These are phyloP conservation scores for Hymenoscyphus scutula DNA, from an alignment of 2,329 filamentous ascomycete genomes.

Conservation along the genomic window DNA sequence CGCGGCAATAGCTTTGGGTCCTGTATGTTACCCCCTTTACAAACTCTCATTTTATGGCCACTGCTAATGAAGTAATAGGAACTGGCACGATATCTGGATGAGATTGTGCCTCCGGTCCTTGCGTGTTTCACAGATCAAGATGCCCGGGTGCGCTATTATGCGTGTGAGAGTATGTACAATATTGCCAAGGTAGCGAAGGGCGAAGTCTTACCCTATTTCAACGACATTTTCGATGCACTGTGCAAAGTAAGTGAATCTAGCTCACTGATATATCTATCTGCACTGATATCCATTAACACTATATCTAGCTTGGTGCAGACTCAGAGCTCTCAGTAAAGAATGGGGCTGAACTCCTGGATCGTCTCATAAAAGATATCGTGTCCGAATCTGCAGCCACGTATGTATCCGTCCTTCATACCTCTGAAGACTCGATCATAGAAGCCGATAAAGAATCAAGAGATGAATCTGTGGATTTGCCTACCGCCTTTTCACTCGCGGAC, in stretches of 20 bases:
- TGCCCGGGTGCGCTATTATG: conserved; percentile 95
- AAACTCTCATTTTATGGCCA: not conserved
- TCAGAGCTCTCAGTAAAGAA: conserved; percentile 98
- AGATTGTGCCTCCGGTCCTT: conserved; percentile 93
- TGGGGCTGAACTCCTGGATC: conserved; percentile 90
- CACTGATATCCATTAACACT: conserved; percentile 13
- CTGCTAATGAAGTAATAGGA: conserved; percentile 53
- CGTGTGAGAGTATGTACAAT: conserved; percentile 99
- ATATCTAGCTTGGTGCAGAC: conserved; percentile 78
- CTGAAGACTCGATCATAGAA: conserved; percentile 50
- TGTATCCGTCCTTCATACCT: conserved; percentile 77
- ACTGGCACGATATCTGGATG: conserved; percentile 84
- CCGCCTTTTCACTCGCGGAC: conserved; percentile 83
- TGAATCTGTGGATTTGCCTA: conserved; percentile 58
- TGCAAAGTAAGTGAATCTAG: conserved; percentile 69
- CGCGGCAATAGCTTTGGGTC: conserved; percentile 89
- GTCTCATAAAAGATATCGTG: conserved; percentile 93
- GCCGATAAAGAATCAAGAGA: conserved; percentile 47
- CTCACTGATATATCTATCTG: not conserved
- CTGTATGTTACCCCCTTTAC: conserved; percentile 57
- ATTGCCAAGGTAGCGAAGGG: conserved; percentile 99
- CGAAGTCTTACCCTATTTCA: conserved; percentile 95
- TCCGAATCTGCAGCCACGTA: conserved; percentile 94
- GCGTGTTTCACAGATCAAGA: conserved; percentile 98
- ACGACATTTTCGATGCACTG: conserved; percentile 94